Conservation (phyloP, 768 basidiomycete species). For the Mrakia blollopis region DNA sequence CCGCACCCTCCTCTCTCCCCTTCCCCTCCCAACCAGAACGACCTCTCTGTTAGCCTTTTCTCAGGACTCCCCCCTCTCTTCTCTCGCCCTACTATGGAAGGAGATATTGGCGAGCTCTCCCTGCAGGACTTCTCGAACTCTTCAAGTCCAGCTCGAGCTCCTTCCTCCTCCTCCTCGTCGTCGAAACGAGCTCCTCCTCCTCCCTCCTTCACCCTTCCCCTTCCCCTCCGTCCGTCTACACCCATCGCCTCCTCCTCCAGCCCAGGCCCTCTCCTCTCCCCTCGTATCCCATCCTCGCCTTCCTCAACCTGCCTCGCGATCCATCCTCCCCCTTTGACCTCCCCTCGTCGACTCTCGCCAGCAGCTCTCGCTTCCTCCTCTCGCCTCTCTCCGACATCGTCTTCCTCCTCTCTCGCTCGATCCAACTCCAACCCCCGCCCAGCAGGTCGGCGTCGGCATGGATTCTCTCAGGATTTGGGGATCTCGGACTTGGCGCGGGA, state of each 20-base stretch:
- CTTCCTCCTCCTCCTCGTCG: constrained; percentile 1
- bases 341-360: constrained; percentile 8
- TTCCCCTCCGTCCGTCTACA: not conserved
- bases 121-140: not conserved
- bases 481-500: not conserved
- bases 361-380: not conserved
- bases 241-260: not conserved
- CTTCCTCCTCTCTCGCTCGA: not conserved
- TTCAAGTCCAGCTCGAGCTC: not conserved
- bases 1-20: no score
- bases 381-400: not conserved
- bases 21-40: no score
- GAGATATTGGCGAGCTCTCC: constrained; percentile 24
- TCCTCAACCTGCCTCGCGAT: constrained; percentile 6
- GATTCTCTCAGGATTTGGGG: constrained; percentile 10
- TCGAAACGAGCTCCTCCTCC: not conserved
- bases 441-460: not conserved
- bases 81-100: constrained; percentile 1
- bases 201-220: not conserved
- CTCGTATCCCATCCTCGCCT: constrained; percentile 12
- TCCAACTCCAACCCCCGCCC: constrained; percentile 27
- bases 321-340: not conserved
- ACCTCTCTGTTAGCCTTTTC: no score
- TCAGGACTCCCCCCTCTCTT: no score
- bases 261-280: not conserved